phyloP scores from a whole-genome alignment of 2,329 filamentous ascomycete genomes.

The Trichoderma endophyticum region DNA sequence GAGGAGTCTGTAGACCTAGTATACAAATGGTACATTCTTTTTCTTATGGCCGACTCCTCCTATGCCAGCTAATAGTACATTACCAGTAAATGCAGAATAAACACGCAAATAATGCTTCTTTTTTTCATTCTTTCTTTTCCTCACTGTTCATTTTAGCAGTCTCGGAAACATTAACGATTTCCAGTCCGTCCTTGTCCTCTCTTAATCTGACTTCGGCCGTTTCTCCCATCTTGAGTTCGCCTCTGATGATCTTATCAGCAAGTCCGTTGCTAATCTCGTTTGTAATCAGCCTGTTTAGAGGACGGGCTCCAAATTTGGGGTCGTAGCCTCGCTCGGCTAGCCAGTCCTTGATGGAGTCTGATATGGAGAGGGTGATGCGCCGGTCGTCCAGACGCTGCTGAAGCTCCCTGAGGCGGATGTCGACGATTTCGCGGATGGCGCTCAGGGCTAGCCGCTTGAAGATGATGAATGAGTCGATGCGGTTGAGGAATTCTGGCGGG shows the following conservation, averaged over 20 bases:
- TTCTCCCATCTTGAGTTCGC: constrained; percentile 73
- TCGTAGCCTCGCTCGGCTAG: constrained; percentile 88
- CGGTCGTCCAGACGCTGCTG: constrained; percentile 80
- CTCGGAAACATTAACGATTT: constrained; percentile 39
- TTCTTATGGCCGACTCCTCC: not conserved
- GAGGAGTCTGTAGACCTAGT: constrained; percentile 4
- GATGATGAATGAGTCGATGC: constrained; percentile 94
- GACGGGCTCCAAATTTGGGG: constrained; percentile 84
- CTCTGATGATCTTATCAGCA: constrained; percentile 88
- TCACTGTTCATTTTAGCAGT: not conserved
- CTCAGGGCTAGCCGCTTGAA: constrained; percentile 80
- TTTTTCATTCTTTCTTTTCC: too few relatives aligned
- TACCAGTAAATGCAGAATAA: not conserved
- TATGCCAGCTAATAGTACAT: not conserved
- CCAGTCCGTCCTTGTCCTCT: constrained; percentile 56
- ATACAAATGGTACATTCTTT: constrained; percentile 7
- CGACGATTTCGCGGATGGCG: constrained; percentile 86
- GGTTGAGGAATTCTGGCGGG: constrained; percentile 92
- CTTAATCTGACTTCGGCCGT: constrained; percentile 67
- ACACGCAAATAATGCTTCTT: not conserved
- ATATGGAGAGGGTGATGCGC: constrained; percentile 72
- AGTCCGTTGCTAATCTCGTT: constrained; percentile 86
- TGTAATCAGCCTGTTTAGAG: constrained; percentile 84
- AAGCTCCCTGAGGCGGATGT: constrained; percentile 83
- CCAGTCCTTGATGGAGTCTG: constrained; percentile 74